Evolutionary conservation across 495 filamentous ascomycete genomes (phyloP), one percentile per base, ranked within the genome.

Genomic region (Cladorrhinum samala): DNA sequence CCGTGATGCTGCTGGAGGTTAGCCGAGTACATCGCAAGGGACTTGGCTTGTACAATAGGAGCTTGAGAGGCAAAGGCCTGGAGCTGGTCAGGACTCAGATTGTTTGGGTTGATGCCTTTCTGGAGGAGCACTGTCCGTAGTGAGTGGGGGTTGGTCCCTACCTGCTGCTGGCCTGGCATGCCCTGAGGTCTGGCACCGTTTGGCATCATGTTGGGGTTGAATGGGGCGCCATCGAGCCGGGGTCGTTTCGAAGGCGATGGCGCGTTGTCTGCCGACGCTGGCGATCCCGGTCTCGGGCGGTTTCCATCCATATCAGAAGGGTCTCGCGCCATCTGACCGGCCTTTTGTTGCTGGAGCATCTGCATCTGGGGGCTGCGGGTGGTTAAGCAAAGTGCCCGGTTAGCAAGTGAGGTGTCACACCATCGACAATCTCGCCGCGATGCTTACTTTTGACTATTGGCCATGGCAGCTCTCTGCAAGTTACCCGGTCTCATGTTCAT

Each of bases 161-260:
- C 80, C 73, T 85, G 83, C 74, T 85, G 84, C 75, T 87, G 85
- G 50, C 78, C 80, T 21, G 78, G 83, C 77, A 91, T 86, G 58
- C 75, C 81, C 65, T 85, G 83, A 45, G 82, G 87, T 69, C 79
- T 79, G n/a, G n/a, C n/a, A 60, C 87, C 90, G 69, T 89, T 90
- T 36, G 82, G 84, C 68, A 86, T 85, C 76, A 95, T 86, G 62
- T 64, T 69, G 45, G 81, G 68, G 61, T 87, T 88, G 62, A 86
- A 86, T 20, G 56, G 54, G 18, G 77, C 76, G 37, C 78, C 80
- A 53, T 96, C 93, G 37, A 96, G 77, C 36, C 92, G 88, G n/a
- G 84, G 86, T 62, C 93, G 78, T 72, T 98, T 98, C 49, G 85
- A 88, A 8, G 93, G 92, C 19, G 93, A 96, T 5, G 90, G 87